These are phyloP conservation scores for Serpula lacrymans DNA, from an alignment of 768 basidiomycete species.

Conservation along the genomic window DNA sequence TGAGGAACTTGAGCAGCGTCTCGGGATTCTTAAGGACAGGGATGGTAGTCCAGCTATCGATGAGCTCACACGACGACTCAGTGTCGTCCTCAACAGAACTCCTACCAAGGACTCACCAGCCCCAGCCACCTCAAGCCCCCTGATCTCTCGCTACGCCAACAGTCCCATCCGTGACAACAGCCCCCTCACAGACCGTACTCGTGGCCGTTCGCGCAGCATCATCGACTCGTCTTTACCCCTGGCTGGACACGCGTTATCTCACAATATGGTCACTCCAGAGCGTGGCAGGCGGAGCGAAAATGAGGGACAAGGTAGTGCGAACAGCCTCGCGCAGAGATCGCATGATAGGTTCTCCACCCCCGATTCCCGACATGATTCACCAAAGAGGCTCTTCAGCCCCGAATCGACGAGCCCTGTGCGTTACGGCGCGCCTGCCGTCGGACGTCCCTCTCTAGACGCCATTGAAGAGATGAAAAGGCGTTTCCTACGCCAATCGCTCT, in stretches of 20 bases:
- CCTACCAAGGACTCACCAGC: slow-evolving; percentile 20
- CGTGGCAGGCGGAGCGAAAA: no score
- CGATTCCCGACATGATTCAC: slow-evolving; percentile 8
- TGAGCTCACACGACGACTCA: slow-evolving; percentile 45
- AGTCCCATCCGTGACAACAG: slow-evolving; percentile 21
- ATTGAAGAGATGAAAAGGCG: slow-evolving; percentile 64
- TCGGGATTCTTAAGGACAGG: slow-evolving; percentile 52
- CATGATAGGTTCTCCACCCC: slow-evolving; percentile 5
- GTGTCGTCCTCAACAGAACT: slow-evolving; percentile 36
- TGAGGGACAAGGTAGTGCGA: no score
- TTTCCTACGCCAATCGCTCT: slow-evolving; percentile 36
- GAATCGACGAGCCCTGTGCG: not conserved
- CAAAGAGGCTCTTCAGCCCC: slow-evolving; percentile 10
- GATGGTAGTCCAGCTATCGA: slow-evolving; percentile 54
- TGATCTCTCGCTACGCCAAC: no score
- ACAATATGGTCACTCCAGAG: no score
- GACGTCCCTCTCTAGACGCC: slow-evolving; percentile 42
- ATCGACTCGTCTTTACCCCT: slow-evolving; percentile 6
- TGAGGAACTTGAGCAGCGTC: slow-evolving; percentile 59
- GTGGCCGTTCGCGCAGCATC: slow-evolving; percentile 16
- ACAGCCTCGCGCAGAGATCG: slow-evolving; percentile 1
- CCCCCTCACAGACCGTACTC: slow-evolving; percentile 22
- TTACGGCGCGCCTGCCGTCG: slow-evolving; percentile 7
- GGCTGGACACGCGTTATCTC: slow-evolving; percentile 7
- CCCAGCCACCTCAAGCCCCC: slow-evolving; percentile 17